A percentile compares a stretch with the other conserved stretches of the same genome.
Evolutionary conservation across 148 eudicot species (phyloP).

Genomic region (Salicornia ramosissima): DNA sequence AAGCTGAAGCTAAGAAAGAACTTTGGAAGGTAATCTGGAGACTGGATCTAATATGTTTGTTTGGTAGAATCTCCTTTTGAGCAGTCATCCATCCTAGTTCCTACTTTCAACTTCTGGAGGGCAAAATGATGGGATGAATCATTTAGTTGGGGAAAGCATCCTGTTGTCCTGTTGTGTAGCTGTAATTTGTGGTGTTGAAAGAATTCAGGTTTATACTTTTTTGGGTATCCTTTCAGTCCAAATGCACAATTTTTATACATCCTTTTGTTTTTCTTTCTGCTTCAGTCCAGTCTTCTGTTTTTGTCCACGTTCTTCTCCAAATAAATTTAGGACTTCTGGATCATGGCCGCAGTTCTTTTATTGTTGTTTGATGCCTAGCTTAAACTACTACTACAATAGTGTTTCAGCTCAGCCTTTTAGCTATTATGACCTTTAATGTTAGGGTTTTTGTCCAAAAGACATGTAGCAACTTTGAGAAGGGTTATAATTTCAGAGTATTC

Average conservation of each 20-base stretch:
- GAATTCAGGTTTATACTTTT: background rate
- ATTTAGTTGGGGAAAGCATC: background rate
- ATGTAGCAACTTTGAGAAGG: background rate
- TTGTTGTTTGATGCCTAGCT: background rate
- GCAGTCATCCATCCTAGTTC: background rate
- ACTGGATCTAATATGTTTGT: background rate
- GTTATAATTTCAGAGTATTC: background rate
- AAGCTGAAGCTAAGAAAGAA: constrained; percentile 86
- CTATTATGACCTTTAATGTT: background rate
- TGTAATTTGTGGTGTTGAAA: background rate
- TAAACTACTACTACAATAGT: background rate
- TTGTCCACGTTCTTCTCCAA: background rate
- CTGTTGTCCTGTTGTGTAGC: background rate
- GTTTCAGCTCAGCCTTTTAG: background rate
- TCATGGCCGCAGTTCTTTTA: background rate
- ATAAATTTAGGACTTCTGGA: background rate
- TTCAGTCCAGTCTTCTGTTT: background rate
- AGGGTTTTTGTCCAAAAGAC: background rate
- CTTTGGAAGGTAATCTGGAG: constrained; percentile 78
- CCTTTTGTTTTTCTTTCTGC: background rate
- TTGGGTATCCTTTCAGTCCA: too few relatives aligned
- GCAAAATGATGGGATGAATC: background rate
- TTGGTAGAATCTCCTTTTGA: background rate
- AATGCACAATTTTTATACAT: background rate
- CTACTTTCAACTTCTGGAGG: background rate